phyloP scores from a whole-genome alignment of 1,139 yeast species.

The Blastobotrys persicus region DNA sequence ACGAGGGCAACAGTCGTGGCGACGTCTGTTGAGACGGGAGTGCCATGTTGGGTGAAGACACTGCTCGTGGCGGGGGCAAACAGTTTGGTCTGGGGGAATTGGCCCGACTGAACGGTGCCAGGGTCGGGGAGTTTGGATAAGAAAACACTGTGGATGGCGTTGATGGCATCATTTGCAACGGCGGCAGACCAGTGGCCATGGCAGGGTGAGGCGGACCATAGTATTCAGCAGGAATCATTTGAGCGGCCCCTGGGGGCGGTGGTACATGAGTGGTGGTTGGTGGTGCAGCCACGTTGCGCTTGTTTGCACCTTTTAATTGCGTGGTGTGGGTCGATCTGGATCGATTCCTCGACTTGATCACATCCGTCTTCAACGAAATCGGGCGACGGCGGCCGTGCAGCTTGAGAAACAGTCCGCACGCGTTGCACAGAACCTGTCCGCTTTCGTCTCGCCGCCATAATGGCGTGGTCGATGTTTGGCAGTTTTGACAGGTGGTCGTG shows the following conservation, averaged over 20 bases:
- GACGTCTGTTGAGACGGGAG: slow-evolving; percentile 5
- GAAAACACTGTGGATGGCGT: slow-evolving; percentile 22
- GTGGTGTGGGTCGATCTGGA: slow-evolving; percentile 18
- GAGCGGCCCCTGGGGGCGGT: background rate
- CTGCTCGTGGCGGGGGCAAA: slow-evolving; percentile 15
- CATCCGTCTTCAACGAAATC: slow-evolving; percentile 83
- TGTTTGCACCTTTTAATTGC: slow-evolving; percentile 11
- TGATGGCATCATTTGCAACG: slow-evolving; percentile 18
- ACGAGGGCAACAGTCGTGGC: slow-evolving; percentile 17
- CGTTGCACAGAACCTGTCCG: slow-evolving; percentile 90
- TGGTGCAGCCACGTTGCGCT: too few species aligned
- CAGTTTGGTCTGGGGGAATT: slow-evolving; percentile 15
- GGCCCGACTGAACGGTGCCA: slow-evolving; percentile 20
- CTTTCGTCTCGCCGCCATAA: slow-evolving; percentile 92
- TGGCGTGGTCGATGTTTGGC: slow-evolving; percentile 89
- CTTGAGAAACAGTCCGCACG: slow-evolving; percentile 86
- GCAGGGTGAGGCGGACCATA: background rate
- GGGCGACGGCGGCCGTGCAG: slow-evolving; percentile 92
- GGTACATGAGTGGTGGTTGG: slow-evolving; percentile 3
- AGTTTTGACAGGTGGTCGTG: slow-evolving; percentile 75
- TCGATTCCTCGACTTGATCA: slow-evolving; percentile 76
- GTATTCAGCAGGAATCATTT: background rate
- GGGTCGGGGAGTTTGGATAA: slow-evolving; percentile 23
- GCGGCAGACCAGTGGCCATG: slow-evolving; percentile 11
- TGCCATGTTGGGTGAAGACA: slow-evolving; percentile 14